These are phyloP conservation scores for Agrostemma githago DNA, from an alignment of 148 eudicot species.

Conservation along the genomic window DNA sequence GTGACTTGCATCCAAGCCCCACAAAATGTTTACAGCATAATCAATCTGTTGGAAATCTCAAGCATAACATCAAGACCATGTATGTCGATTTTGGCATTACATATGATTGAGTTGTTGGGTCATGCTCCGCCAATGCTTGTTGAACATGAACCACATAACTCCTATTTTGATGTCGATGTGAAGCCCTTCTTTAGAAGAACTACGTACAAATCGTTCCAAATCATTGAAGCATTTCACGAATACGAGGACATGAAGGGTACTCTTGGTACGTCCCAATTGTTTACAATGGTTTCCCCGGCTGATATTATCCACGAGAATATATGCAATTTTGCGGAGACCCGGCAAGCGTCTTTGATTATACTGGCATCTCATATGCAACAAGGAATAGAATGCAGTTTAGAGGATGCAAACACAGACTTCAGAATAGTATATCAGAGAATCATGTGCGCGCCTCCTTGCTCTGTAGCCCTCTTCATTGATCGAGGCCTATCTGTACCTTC, in stretches of 20 bases:
- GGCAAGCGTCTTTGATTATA: conserved; percentile 34
- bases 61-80: conserved; percentile 18
- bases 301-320: conserved; percentile 61
- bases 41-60: conserved; percentile 35
- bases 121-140: conserved; percentile 36
- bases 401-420: conserved; percentile 35
- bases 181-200: conserved; percentile 21
- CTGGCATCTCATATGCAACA: conserved; percentile 45
- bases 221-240: conserved; percentile 42
- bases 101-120: conserved; percentile 38
- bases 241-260: conserved; percentile 24
- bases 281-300: conserved; percentile 37
- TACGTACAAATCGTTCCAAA: conserved; percentile 33
- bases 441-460: conserved; percentile 41
- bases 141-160: conserved; percentile 29
- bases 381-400: conserved; percentile 37
- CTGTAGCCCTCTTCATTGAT: conserved; percentile 43
- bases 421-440: conserved; percentile 38
- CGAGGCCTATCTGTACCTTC: conserved; percentile 30
- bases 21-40: conserved; percentile 27
- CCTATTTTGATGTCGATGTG: not conserved
- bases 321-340: conserved; percentile 42
- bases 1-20: conserved; percentile 38
- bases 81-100: conserved; percentile 28
- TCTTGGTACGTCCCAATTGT: conserved; percentile 22